A percentile compares a stretch with the other conserved stretches of the same genome.
These are phyloP conservation scores for Suillus discolor DNA, from an alignment of 768 basidiomycete genomes.

Conservation along the genomic window DNA sequence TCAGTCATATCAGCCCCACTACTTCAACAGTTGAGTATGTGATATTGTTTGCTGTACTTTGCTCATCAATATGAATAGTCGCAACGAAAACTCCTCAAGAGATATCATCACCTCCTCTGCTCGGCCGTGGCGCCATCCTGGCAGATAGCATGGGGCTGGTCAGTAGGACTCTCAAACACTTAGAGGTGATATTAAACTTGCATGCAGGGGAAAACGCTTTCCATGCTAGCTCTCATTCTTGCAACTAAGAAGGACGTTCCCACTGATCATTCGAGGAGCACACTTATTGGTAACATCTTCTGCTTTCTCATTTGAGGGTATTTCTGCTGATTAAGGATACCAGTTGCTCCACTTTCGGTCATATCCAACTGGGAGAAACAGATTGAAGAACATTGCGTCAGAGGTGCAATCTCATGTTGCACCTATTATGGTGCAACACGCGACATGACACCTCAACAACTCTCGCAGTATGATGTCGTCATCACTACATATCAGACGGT, in stretches of 20 bases:
- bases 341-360: conserved; percentile 82
- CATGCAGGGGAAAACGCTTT: conserved; percentile 83
- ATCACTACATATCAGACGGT: conserved; percentile 86
- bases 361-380: conserved; percentile 91
- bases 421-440: conserved; percentile 78
- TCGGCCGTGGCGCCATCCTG: conserved; percentile 85
- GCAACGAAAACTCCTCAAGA: conserved; percentile 82
- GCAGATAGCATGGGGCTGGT: conserved; percentile 89
- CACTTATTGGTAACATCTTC: conserved; percentile 68
- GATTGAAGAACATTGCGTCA: conserved; percentile 68
- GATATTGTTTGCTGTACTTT: conserved; percentile 2
- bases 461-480: conserved; percentile 74
- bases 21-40: conserved; percentile 61
- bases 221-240: conserved; percentile 80
- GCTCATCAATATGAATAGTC: conserved; percentile 42
- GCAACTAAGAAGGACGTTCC: conserved; percentile 72
- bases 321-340: conserved; percentile 11
- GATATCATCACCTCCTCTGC: conserved; percentile 47
- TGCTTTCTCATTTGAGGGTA: background rate
- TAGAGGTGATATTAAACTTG: conserved; percentile 9
- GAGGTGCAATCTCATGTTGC: conserved; percentile 52
- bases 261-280: conserved; percentile 59
- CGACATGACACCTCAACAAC: conserved; percentile 54
- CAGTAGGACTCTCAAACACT: conserved; percentile 10
- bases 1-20: conserved; percentile 48